Evolutionary conservation across 2,329 filamentous ascomycete genomes (phyloP), one percentile per base, ranked within the genome.

Genomic region (Botrytis galanthina): DNA sequence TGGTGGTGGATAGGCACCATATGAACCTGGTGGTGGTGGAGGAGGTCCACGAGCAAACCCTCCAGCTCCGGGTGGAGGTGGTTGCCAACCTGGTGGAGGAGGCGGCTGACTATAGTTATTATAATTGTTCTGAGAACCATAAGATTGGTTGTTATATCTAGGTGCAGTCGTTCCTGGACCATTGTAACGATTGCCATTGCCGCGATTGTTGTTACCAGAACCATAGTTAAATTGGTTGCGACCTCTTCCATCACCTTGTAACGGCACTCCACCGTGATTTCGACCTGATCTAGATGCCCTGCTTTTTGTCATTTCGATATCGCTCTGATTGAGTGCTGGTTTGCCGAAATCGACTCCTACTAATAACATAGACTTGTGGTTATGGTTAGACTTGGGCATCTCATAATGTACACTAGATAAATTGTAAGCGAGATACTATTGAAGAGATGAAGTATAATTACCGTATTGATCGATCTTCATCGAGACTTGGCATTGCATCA

Each of bases 341-440:
- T 87, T 84, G 7, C 92, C 89, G 73, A 95, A 87, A 78, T 91
- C 90, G 57, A 95, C 90, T 20, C 96, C 96, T 4, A 94, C 91
- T 51, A 99, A 87, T 22, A 99, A 87, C 92, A 97, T 97, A 9
- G 95, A 98, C 81, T 98, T 98, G 84, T 99, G 96, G 7, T 89
- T 85, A 78, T 93, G 88, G 16, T 85, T 86, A 29, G 89, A 89
- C 59, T 87, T 86, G 0, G 95, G 95, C 83, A 98, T 92, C 62
- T 94, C 90, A 81, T 97, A 99, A 79, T 93, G 86, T 18, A 98
- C 94, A 80, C 93, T 97, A 76, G 26, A 71, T 9, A 42, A 62
- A 20, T 84, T 80, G 72, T 76, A 70, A 78, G 74, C 51, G 62
- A 39, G 16, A 44, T 42, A 39, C 46, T 63, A 3, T 18, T 12